Percentiles rank a stretch among this genome's conserved stretches.
Conservation (phyloP, 2,329 filamentous ascomycete species). For the Furcasterigmium furcatum region DNA sequence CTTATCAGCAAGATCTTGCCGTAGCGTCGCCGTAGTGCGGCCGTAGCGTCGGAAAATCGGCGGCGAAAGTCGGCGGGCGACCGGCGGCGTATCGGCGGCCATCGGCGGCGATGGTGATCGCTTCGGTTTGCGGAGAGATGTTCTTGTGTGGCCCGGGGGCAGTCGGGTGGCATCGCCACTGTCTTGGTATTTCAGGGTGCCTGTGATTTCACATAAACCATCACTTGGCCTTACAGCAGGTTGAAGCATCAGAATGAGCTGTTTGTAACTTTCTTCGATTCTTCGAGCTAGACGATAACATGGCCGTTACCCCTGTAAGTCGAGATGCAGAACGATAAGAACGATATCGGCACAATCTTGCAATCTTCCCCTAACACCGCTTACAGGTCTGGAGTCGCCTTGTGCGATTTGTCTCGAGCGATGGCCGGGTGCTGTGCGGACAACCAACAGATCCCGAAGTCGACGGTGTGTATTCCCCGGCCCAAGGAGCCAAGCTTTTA, state of each 20-base stretch:
- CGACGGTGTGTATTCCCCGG: constrained; percentile 14
- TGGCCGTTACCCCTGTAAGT: background rate
- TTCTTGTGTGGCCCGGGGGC: too few species aligned
- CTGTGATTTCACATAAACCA: too few species aligned
- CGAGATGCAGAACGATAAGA: too few species aligned
- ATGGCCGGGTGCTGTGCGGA: constrained; percentile 19
- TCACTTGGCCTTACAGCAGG: too few species aligned
- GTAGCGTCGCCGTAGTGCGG: background rate
- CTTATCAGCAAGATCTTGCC: background rate
- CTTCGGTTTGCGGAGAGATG: too few species aligned
- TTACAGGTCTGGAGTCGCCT: constrained; percentile 15
- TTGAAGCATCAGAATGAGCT: too few species aligned
- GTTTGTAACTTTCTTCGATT: too few species aligned
- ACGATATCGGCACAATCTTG: too few species aligned
- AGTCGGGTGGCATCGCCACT: too few species aligned
- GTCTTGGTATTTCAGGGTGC: too few species aligned
- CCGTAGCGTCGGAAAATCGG: background rate
- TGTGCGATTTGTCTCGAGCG: constrained; percentile 18
- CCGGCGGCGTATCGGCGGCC: background rate
- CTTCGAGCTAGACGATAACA: too few species aligned
- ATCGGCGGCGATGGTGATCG: background rate
- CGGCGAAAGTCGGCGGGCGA: background rate
- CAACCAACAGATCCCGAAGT: constrained; percentile 16
- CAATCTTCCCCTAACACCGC: background rate
- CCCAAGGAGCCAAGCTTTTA: too few species aligned